A percentile compares a stretch with the other conserved stretches of the same genome.
Evolutionary conservation across 345 rosid genomes (phyloP).

Genomic region (Mallotus nudiflorus): DNA sequence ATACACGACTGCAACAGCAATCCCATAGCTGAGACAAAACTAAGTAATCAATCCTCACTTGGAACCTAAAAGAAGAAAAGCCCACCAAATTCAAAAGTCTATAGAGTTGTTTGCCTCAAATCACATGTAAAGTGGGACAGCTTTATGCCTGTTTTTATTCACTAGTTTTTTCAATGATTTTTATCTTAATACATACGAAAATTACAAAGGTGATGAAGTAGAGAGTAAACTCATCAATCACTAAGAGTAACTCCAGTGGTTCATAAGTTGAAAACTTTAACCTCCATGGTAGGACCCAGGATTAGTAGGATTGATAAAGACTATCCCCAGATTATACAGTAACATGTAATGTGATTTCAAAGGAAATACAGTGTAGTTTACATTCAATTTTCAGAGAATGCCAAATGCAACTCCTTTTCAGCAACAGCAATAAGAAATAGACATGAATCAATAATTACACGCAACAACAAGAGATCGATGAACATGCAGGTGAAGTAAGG

Average conservation of each 20-base stretch:
- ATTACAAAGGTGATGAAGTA: no score
- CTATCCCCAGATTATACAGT: constrained; percentile 26
- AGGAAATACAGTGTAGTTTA: constrained; percentile 16
- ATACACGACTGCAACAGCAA: constrained; percentile 18
- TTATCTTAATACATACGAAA: no score
- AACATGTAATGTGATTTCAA: constrained; percentile 19
- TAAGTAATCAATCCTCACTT: constrained; percentile 20
- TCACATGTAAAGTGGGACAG: no score
- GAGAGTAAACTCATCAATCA: no score
- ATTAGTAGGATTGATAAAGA: constrained; percentile 9
- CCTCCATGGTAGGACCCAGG: constrained; percentile 37
- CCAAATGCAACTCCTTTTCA: constrained; percentile 24
- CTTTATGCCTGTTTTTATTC: no score
- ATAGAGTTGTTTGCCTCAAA: no score
- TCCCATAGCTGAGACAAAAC: no score
- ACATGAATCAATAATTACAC: constrained; percentile 18
- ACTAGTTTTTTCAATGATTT: no score
- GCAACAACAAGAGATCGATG: background rate
- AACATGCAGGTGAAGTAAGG: background rate
- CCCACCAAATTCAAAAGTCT: no score
- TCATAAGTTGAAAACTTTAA: constrained; percentile 21
- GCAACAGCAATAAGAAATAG: constrained; percentile 22
- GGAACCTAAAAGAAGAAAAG: background rate
- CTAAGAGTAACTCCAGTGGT: background rate
- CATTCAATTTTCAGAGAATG: constrained; percentile 4